These are phyloP conservation scores for Trichoderma simmonsii DNA, from an alignment of 2,329 filamentous ascomycete genomes.

Conservation along the genomic window DNA sequence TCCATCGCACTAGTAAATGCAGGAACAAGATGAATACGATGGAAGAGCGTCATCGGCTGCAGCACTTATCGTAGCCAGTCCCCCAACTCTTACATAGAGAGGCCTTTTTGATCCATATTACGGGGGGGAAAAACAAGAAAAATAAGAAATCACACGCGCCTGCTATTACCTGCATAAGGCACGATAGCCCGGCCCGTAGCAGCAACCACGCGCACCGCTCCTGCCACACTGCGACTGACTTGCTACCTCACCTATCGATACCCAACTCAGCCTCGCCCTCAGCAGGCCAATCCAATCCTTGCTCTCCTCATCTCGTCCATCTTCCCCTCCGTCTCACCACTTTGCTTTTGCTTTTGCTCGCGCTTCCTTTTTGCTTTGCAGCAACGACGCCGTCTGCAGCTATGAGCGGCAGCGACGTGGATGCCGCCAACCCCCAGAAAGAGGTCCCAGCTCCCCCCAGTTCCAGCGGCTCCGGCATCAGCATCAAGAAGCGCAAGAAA, in stretches of 20 bases:
- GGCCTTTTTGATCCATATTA: not conserved
- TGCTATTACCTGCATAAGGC: not conserved
- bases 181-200: not conserved
- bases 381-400: conserved; percentile 5
- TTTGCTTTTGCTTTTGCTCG: not conserved
- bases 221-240: not conserved
- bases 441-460: conserved; percentile 15
- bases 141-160: not conserved
- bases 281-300: not conserved
- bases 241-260: not conserved
- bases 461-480: conserved; percentile 31
- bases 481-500: conserved; percentile 71
- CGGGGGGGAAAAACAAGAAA: not conserved
- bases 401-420: conserved; percentile 31
- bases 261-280: not conserved
- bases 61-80: not conserved
- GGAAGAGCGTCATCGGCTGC: not conserved
- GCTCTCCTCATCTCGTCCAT: not conserved
- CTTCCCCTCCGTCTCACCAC: not conserved
- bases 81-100: not conserved
- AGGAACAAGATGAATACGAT: not conserved
- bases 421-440: conserved; percentile 28
- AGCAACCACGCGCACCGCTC: not conserved
- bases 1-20: not conserved
- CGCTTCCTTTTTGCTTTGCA: not conserved